phyloP scores from a whole-genome alignment of 805 yeast genomes.

The Candida morakotiae region DNA sequence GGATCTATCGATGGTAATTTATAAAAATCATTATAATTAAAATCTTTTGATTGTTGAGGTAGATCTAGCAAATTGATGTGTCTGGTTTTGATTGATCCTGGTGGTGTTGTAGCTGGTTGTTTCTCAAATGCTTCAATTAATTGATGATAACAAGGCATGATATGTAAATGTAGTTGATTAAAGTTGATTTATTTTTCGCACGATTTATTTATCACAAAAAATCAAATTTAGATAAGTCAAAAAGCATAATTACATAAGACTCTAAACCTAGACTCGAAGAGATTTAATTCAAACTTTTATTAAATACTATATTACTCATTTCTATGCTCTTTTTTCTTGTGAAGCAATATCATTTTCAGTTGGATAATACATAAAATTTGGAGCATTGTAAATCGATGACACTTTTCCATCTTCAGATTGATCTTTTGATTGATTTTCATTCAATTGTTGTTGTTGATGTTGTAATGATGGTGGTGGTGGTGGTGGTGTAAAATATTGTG shows the following conservation, averaged over 20 bases:
- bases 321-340: slow-evolving; percentile 6
- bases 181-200: too few relatives aligned
- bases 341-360: slow-evolving; percentile 8
- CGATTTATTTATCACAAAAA: background rate
- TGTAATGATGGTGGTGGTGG: too few relatives aligned
- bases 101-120: background rate
- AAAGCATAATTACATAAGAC: too few relatives aligned
- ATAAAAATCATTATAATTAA: slow-evolving; percentile 1
- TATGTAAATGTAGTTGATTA: too few relatives aligned
- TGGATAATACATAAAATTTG: slow-evolving; percentile 10
- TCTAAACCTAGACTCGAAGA: too few relatives aligned
- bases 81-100: background rate
- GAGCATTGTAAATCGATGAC: slow-evolving; percentile 7
- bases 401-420: background rate
- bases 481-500: slow-evolving; percentile 4
- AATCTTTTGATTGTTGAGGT: background rate
- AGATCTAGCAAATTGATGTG: background rate
- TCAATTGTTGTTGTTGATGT: background rate
- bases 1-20: slow-evolving; percentile 8
- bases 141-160: slow-evolving; percentile 4
- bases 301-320: too few relatives aligned
- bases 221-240: background rate
- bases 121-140: slow-evolving; percentile 3
- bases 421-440: background rate
- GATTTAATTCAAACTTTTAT: too few relatives aligned